These are phyloP conservation scores for Apiospora hydei DNA, from an alignment of 2,329 filamentous ascomycete genomes.

Conservation along the genomic window DNA sequence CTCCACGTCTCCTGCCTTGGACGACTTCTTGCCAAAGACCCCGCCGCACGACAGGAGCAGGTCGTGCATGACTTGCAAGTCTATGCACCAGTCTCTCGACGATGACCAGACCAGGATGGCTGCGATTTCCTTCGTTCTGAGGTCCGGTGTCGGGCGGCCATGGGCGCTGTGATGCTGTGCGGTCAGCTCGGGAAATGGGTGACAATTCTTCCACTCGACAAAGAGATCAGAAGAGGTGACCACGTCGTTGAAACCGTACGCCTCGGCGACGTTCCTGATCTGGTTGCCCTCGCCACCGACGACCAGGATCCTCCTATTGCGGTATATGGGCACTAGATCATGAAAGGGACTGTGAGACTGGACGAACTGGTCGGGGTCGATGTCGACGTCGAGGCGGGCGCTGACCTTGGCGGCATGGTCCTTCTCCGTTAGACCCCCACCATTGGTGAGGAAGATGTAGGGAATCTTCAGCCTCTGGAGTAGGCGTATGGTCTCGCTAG, in stretches of 20 bases:
- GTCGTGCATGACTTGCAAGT: slow-evolving; percentile 43
- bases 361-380: slow-evolving; percentile 58
- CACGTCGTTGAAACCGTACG: slow-evolving; percentile 46
- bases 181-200: slow-evolving; percentile 48
- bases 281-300: slow-evolving; percentile 55
- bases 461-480: slow-evolving; percentile 69
- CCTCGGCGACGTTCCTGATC: slow-evolving; percentile 39
- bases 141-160: slow-evolving; percentile 40
- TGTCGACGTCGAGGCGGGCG: slow-evolving; percentile 57
- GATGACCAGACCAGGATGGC: slow-evolving; percentile 46
- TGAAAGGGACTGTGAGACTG: slow-evolving; percentile 79
- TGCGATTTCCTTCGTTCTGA: slow-evolving; percentile 40
- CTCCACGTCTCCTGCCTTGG: slow-evolving; percentile 58
- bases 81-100: slow-evolving; percentile 46
- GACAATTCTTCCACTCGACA: slow-evolving; percentile 34
- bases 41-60: slow-evolving; percentile 53
- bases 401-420: slow-evolving; percentile 68
- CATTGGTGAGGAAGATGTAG: slow-evolving; percentile 78
- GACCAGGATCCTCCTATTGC: slow-evolving; percentile 60
- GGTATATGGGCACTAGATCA: slow-evolving; percentile 57
- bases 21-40: slow-evolving; percentile 67
- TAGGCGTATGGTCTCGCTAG: slow-evolving; percentile 63
- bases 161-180: slow-evolving; percentile 40
- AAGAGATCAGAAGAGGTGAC: slow-evolving; percentile 47
- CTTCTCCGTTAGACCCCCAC: slow-evolving; percentile 72